A percentile compares a stretch with the other conserved stretches of the same genome.
Conservation (phyloP, 169 alveolate genomes). For the Theileria parva region DNA sequence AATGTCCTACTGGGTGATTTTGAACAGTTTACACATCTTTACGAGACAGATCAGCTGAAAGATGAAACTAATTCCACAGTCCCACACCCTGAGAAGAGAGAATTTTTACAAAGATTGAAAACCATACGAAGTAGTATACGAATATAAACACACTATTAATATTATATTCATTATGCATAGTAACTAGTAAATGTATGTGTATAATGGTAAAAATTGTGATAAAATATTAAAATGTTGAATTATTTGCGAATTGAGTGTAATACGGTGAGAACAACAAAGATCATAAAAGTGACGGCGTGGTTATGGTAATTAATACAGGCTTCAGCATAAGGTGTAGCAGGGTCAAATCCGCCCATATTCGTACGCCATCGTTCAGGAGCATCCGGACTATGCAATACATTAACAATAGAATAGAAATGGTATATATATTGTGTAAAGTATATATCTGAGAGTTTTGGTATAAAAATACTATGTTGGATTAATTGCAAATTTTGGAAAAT, state of each 20-base stretch:
- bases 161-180: neutral
- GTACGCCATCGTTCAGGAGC: slow-evolving; percentile 82
- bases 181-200: neutral
- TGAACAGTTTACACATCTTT: slow-evolving; percentile 83
- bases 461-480: slow-evolving; percentile 44
- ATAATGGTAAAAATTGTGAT: neutral
- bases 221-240: slow-evolving; percentile 5
- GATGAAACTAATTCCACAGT: neutral
- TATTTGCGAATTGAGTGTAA: slow-evolving; percentile 72
- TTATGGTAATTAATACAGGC: slow-evolving; percentile 81
- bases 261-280: slow-evolving; percentile 79
- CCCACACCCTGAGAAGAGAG: neutral
- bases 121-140: neutral
- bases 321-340: slow-evolving; percentile 85
- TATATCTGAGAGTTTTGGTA: neutral
- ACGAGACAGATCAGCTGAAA: slow-evolving; percentile 62
- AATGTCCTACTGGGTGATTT: slow-evolving; percentile 87
- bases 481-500: slow-evolving; percentile 23
- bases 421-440: neutral
- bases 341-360: slow-evolving; percentile 82
- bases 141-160: neutral
- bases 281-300: slow-evolving; percentile 84
- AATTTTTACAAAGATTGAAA: neutral
- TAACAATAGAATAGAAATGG: neutral
- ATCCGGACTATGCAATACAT: slow-evolving; percentile 67